A percentile compares a stretch with the other conserved stretches of the same genome.
Conservation (phyloP, 768 basidiomycete species). For the Guyanaporus albipodus region DNA sequence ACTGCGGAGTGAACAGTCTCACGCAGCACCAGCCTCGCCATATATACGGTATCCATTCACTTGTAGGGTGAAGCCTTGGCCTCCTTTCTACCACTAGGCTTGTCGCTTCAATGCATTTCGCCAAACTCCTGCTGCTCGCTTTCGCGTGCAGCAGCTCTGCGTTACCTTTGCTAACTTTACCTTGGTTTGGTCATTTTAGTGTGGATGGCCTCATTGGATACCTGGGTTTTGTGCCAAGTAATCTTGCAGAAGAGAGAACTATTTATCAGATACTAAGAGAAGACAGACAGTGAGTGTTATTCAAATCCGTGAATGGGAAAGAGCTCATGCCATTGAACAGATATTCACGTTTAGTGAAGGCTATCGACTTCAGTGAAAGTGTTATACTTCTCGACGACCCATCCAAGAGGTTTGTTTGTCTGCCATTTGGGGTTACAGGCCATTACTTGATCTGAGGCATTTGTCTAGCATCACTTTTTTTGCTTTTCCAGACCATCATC, state of each 20-base stretch:
- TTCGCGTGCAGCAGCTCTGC: conserved; percentile 13
- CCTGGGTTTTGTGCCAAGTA: conserved; percentile 5
- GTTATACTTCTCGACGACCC: conserved; percentile 9
- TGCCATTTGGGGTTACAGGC: neutral
- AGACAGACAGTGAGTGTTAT: conserved; percentile 6
- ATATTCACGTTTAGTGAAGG: conserved; percentile 13
- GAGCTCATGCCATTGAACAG: neutral
- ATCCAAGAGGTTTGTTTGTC: conserved; percentile 7
- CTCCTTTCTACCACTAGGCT: neutral
- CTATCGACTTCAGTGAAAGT: conserved; percentile 13
- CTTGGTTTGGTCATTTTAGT: conserved; percentile 23
- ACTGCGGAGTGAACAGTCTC: conserved; percentile 5
- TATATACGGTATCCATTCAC: neutral
- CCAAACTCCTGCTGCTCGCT: conserved; percentile 7
- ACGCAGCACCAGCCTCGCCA: too few relatives aligned
- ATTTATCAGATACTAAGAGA: conserved; percentile 13
- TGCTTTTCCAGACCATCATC: conserved; percentile 7
- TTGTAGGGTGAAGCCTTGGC: neutral
- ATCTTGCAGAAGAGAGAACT: conserved; percentile 1
- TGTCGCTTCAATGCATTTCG: conserved; percentile 9
- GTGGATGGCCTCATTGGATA: conserved; percentile 9
- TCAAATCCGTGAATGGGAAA: neutral
- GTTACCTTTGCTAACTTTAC: conserved; percentile 16
- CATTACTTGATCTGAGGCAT: neutral
- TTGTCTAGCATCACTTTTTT: conserved; percentile 13